Percentiles rank a stretch among this genome's conserved stretches.
Evolutionary conservation across 768 basidiomycete species (phyloP).

Genomic region (Leccinum truebloodii): DNA sequence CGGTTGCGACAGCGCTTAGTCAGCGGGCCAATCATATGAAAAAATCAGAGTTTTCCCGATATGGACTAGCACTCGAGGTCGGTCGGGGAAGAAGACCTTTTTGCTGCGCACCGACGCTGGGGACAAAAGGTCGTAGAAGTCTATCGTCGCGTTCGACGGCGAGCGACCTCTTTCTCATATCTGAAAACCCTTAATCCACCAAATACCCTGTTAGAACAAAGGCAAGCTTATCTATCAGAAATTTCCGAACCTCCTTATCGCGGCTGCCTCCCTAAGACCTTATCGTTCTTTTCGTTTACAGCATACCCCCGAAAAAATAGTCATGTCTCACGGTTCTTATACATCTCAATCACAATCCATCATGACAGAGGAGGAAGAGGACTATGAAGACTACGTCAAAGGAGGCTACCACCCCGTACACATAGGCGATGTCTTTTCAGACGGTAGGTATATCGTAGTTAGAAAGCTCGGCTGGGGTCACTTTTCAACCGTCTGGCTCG

Average conservation of each 20-base stretch:
- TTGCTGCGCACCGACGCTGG: conserved; percentile 13
- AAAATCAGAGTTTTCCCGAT: conserved; percentile 19
- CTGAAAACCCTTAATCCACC: neutral
- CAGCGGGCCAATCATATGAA: conserved; percentile 34
- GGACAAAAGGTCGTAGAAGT: conserved; percentile 2
- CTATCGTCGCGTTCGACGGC: neutral
- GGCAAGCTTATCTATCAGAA: conserved; percentile 35
- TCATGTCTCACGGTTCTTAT: conserved; percentile 73
- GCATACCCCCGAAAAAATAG: conserved; percentile 35
- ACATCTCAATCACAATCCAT: conserved; percentile 73
- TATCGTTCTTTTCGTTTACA: conserved; percentile 36
- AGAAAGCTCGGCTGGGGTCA: conserved; percentile 96
- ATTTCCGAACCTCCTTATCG: conserved; percentile 33
- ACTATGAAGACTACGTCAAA: conserved; percentile 85
- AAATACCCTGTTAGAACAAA: conserved; percentile 30
- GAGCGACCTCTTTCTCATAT: conserved; percentile 1
- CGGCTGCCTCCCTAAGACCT: conserved; percentile 22
- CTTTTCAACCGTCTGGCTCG: conserved; percentile 93
- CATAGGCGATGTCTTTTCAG: conserved; percentile 88
- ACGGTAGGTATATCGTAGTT: conserved; percentile 86
- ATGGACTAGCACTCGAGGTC: conserved; percentile 5
- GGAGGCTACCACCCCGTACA: conserved; percentile 92
- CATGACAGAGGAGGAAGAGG: conserved; percentile 92
- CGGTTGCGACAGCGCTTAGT: conserved; percentile 22
- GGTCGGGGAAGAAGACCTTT: conserved; percentile 9